phyloP scores from a whole-genome alignment of 257 asterid species.

The Solanum boliviense region DNA sequence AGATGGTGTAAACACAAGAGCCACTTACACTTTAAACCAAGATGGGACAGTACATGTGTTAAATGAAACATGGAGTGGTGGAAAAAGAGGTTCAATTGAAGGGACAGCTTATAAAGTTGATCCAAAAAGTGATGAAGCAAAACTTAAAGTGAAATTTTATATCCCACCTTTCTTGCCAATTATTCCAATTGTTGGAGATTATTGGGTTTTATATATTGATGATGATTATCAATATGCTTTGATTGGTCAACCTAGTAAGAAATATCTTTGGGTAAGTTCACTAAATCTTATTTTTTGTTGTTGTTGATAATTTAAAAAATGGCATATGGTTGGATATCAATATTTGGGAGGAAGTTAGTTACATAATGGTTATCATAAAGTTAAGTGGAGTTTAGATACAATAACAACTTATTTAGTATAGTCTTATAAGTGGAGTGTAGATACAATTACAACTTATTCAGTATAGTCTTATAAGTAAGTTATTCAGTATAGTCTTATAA shows the following conservation, averaged over 20 bases:
- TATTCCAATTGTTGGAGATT: slow-evolving; percentile 20
- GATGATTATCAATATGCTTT: slow-evolving; percentile 23
- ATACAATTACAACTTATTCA: too few relatives aligned
- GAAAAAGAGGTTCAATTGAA: slow-evolving; percentile 59
- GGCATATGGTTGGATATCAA: neutral
- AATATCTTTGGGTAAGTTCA: slow-evolving; percentile 62
- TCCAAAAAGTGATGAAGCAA: slow-evolving; percentile 37
- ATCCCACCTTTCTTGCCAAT: slow-evolving; percentile 32
- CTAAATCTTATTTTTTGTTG: neutral
- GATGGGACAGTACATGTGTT: slow-evolving; percentile 68
- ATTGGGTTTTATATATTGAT: slow-evolving; percentile 28
- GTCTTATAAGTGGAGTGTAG: too few relatives aligned
- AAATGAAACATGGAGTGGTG: slow-evolving; percentile 73
- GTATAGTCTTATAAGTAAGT: too few relatives aligned
- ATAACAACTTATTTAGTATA: too few relatives aligned
- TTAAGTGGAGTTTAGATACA: neutral
- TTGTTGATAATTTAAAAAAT: neutral
- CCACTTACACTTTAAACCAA: slow-evolving; percentile 51
- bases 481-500: too few relatives aligned
- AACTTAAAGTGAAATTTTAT: slow-evolving; percentile 24
- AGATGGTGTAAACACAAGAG: slow-evolving; percentile 57
- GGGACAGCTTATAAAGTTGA: slow-evolving; percentile 63
- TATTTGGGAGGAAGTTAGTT: neutral
- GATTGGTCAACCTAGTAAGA: slow-evolving; percentile 63
- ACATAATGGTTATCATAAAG: neutral